Conservation (phyloP, 805 yeast species). For the Komagataella pseudopastoris region DNA sequence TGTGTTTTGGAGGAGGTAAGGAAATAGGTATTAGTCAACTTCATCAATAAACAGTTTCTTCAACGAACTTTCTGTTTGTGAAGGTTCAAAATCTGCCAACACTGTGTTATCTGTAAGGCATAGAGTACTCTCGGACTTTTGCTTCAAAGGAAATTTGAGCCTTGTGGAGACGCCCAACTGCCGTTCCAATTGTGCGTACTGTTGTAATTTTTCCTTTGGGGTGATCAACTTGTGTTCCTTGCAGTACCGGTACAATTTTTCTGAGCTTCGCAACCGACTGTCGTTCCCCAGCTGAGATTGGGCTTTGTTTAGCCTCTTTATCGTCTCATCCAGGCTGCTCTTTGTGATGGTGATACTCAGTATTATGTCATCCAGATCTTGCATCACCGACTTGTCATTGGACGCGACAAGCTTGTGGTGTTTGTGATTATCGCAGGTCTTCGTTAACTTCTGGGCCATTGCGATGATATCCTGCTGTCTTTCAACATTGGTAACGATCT, state of each 20-base stretch:
- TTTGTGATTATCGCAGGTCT: background rate
- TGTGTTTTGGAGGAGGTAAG: background rate
- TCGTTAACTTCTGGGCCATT: background rate
- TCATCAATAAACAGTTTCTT: background rate
- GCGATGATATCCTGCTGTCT: background rate
- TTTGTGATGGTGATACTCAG: background rate
- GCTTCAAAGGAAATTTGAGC: background rate
- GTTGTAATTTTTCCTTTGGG: background rate
- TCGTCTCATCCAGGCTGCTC: background rate
- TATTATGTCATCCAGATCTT: background rate
- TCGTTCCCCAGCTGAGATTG: background rate
- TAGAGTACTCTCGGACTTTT: background rate
- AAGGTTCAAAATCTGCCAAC: background rate
- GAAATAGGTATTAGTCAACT: background rate
- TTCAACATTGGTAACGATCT: slow-evolving; percentile 7
- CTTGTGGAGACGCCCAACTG: slow-evolving; percentile 1
- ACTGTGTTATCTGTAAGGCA: background rate
- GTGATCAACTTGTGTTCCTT: background rate
- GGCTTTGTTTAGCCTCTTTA: background rate
- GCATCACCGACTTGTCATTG: background rate
- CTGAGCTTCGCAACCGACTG: background rate
- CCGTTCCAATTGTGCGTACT: slow-evolving; percentile 1
- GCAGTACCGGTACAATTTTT: background rate
- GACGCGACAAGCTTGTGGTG: background rate
- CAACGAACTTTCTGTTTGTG: background rate